These are phyloP conservation scores for Colletotrichum destructivum DNA, from an alignment of 2,329 filamentous ascomycete species.

Conservation along the genomic window DNA sequence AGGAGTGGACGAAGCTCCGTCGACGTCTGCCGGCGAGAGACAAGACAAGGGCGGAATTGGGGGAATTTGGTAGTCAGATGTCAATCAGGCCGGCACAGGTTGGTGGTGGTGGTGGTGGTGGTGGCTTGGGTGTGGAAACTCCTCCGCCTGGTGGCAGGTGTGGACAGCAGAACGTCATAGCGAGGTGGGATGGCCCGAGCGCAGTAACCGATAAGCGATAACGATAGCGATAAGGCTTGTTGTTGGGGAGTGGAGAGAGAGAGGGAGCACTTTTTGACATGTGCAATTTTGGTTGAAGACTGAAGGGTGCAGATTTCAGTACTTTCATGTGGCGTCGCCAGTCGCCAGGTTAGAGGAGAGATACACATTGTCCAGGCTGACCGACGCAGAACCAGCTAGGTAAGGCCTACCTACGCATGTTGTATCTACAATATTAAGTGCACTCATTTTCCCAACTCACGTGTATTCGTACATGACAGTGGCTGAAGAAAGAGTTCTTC, in stretches of 20 bases:
- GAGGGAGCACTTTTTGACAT: conserved; percentile 4
- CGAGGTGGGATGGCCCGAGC: conserved; percentile 30
- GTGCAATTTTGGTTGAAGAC: conserved; percentile 15
- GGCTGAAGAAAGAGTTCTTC: too few relatives aligned
- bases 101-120: background rate
- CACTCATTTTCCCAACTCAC: too few relatives aligned
- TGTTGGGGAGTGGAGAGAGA: conserved; percentile 13
- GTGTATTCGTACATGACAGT: too few relatives aligned
- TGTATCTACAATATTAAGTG: too few relatives aligned
- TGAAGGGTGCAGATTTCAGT: background rate
- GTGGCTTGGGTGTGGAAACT: conserved; percentile 31
- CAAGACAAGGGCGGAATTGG: conserved; percentile 37
- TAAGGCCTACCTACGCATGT: too few relatives aligned
- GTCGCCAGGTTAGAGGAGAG: too few relatives aligned
- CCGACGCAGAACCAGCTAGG: too few relatives aligned
- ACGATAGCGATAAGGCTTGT: conserved; percentile 33
- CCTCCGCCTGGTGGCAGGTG: conserved; percentile 39
- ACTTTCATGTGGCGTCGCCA: too few relatives aligned
- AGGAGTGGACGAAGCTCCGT: conserved; percentile 2
- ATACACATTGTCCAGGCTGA: too few relatives aligned
- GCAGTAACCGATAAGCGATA: conserved; percentile 15
- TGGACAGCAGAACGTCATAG: conserved; percentile 37
- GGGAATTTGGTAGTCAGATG: conserved; percentile 38
- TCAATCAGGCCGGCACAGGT: conserved; percentile 20
- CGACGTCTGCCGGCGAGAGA: conserved; percentile 34